Evolutionary conservation across 2,329 filamentous ascomycete genomes (phyloP).

Genomic region (Trichophyton simii): DNA sequence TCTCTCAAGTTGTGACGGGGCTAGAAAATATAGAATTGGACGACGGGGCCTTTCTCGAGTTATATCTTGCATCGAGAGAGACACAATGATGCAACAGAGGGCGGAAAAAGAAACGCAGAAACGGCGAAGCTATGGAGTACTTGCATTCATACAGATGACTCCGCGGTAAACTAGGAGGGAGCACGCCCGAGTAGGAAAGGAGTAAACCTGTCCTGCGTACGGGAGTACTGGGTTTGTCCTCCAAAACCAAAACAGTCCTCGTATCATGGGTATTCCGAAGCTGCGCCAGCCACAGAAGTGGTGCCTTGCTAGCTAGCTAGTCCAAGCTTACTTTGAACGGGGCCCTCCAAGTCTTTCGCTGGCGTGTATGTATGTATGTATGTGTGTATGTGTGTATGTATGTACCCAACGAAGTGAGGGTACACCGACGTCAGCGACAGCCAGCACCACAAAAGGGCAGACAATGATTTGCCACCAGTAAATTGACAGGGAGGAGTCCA

Average conservation of each 20-base stretch:
- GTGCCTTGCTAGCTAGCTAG: neutral
- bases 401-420: neutral
- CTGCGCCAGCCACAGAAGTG: neutral
- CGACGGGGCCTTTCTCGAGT: neutral
- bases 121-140: constrained; percentile 1
- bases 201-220: neutral
- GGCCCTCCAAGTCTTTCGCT: neutral
- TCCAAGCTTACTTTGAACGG: neutral
- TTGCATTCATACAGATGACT: neutral
- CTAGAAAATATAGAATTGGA: neutral
- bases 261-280: neutral
- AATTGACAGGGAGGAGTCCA: neutral
- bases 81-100: neutral
- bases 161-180: neutral
- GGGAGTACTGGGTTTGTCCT: neutral
- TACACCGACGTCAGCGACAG: neutral
- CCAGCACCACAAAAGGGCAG: neutral
- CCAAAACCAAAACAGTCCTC: neutral
- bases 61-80: constrained; percentile 3
- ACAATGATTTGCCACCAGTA: neutral
- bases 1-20: neutral
- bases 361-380: neutral
- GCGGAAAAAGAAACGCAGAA: neutral
- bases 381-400: neutral
- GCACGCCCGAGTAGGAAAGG: neutral